These are phyloP conservation scores for Carex sylvatica DNA, from an alignment of 202 grass and related monocot genomes.

Conservation along the genomic window DNA sequence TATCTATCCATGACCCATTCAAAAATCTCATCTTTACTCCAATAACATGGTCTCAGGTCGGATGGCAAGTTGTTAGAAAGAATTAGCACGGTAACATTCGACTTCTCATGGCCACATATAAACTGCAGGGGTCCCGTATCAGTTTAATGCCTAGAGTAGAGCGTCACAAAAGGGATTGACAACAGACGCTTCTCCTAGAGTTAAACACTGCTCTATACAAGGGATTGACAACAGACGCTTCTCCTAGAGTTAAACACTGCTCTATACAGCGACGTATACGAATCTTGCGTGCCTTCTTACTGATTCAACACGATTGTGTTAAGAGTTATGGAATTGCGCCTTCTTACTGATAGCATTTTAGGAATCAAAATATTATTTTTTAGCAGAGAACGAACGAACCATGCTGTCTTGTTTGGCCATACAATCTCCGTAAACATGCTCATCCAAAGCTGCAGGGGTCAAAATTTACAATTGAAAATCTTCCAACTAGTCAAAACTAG, in stretches of 20 bases:
- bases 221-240: too few relatives aligned
- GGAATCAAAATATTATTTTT: not conserved
- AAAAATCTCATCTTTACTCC: too few relatives aligned
- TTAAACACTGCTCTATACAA: too few relatives aligned
- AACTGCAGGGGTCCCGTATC: not conserved
- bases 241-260: not conserved
- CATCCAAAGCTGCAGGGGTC: not conserved
- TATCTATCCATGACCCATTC: too few relatives aligned
- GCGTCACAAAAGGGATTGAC: not conserved
- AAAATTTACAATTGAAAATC: slow-evolving; percentile 18
- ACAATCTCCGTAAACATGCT: not conserved
- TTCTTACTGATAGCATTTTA: not conserved
- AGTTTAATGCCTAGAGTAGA: not conserved
- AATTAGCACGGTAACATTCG: too few relatives aligned
- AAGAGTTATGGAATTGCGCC: not conserved
- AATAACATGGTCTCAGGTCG: too few relatives aligned
- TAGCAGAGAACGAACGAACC: too few relatives aligned
- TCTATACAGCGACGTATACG: not conserved
- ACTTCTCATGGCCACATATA: not conserved
- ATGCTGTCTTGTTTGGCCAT: too few relatives aligned
- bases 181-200: not conserved
- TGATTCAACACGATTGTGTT: not conserved
- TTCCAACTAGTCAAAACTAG: slow-evolving; percentile 3
- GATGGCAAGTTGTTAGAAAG: too few relatives aligned
- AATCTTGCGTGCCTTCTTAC: not conserved